Base-by-base conservation (phyloP, 2,329 filamentous ascomycete species). In the Leptographium lundbergii region DNA sequence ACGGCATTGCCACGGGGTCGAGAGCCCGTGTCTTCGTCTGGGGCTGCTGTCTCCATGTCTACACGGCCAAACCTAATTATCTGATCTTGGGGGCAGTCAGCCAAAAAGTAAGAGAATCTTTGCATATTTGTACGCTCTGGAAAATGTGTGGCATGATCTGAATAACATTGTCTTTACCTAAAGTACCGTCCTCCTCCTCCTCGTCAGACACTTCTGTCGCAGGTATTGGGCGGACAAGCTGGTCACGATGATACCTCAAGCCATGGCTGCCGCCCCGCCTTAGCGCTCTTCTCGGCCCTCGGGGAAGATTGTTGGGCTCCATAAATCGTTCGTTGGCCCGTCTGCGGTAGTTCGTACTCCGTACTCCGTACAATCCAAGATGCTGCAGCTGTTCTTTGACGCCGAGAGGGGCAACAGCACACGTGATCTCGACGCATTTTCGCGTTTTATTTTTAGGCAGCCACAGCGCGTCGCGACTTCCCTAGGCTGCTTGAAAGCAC, bases 391-490 rank as follows among this genome's bases (percentile, higher is more conserved):
- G 7, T 36, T 19, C 14, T 11, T 25, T 19, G 34, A 25, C 34
- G 32, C 14, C 13, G n/a, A 32, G 45, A 13, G n/a, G 39, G 36
- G 29, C 1, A 5, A 25, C 9, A 4, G n/a, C 25, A 29, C 63
- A 65, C 63, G 63, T 65, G 63, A 61, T 53, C 22, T 29, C 62
- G 62, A 52, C 52, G 57, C 52, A 32, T 14, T 63, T 63, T 64
- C 63, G 63, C 63, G 63, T 64, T 62, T 50, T 19, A n/a, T 45
- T 51, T 54, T 57, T 58, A 55, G 57, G 60, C 57, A 56, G 59
- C 60, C 58, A 59, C 59, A 61, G 51, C 60, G 61, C 60, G 61
- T 61, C 60, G 62, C 59, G 59, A 58, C 54, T 47, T 19, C 3
- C 25, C 7, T 5, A 55, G 3, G 47, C 48, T 10, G 29, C 29